Evolutionary conservation across 306 rosid species (phyloP).

Genomic region (Sicyos baderoa): DNA sequence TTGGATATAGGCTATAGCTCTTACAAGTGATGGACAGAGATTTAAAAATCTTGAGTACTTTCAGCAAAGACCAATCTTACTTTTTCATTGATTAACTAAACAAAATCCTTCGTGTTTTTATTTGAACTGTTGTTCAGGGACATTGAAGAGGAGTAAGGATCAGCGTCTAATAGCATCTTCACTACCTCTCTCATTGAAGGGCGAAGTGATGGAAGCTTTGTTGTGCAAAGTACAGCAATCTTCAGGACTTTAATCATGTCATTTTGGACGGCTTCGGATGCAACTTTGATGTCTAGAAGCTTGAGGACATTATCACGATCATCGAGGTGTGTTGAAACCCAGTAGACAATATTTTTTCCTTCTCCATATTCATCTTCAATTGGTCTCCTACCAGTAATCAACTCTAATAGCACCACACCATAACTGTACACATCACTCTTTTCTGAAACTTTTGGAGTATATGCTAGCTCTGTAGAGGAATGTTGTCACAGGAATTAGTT

Average conservation of each 20-base stretch:
- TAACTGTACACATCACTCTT: constrained; percentile 89
- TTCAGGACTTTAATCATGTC: constrained; percentile 73
- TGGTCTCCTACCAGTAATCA: constrained; percentile 68
- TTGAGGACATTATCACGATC: constrained; percentile 43
- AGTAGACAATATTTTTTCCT: constrained; percentile 77
- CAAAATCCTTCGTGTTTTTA: constrained; percentile 11
- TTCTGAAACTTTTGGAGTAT: constrained; percentile 58
- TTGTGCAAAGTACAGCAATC: constrained; percentile 65
- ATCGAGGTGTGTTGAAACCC: constrained; percentile 60
- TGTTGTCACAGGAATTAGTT: neutral
- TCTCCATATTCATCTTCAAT: constrained; percentile 81
- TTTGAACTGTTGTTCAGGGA: constrained; percentile 19
- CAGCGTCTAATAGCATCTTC: constrained; percentile 69
- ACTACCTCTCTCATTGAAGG: constrained; percentile 89
- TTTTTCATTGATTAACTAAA: constrained; percentile 9
- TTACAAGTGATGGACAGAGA: neutral
- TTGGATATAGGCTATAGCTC: neutral
- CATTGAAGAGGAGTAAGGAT: constrained; percentile 28
- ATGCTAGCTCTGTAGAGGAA: constrained; percentile 63
- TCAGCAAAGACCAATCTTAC: constrained; percentile 4
- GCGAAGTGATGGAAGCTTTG: constrained; percentile 73
- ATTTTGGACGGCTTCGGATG: constrained; percentile 31
- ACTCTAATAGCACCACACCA: constrained; percentile 78
- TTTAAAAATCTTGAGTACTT: neutral
- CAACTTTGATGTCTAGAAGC: constrained; percentile 56